These are phyloP conservation scores for Beauveria sp. DNA, from an alignment of 2,329 filamentous ascomycete species.

Conservation along the genomic window DNA sequence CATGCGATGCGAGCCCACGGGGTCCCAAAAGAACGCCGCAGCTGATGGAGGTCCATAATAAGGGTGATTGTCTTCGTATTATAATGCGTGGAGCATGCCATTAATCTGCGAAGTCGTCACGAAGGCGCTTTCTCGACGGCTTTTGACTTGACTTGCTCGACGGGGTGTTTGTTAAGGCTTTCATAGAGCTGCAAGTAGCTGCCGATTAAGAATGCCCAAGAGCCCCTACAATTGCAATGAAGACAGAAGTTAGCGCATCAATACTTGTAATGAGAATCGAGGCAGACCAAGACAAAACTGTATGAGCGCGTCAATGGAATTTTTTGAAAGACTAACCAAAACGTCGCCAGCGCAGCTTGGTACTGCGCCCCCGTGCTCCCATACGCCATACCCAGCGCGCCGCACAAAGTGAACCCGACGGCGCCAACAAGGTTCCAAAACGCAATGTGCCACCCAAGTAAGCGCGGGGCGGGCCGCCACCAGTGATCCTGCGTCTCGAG, in stretches of 20 bases:
- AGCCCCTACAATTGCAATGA: slow-evolving; percentile 20
- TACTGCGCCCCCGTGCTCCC: not conserved
- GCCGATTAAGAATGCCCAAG: slow-evolving; percentile 31
- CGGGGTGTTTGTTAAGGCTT: slow-evolving; percentile 19
- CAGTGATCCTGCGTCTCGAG: slow-evolving; percentile 58
- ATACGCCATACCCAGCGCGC: slow-evolving; percentile 38
- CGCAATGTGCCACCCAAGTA: slow-evolving; percentile 61
- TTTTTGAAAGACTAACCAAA: slow-evolving; percentile 26
- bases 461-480: slow-evolving; percentile 48
- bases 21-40: not conserved
- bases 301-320: not conserved
- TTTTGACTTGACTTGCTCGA: slow-evolving; percentile 7
- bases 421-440: slow-evolving; percentile 57
- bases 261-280: slow-evolving; percentile 30
- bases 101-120: not conserved
- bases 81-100: too few species aligned
- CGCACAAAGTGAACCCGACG: slow-evolving; percentile 51
- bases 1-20: not conserved
- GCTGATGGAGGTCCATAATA: not conserved
- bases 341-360: slow-evolving; percentile 19
- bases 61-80: too few species aligned
- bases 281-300: too few species aligned
- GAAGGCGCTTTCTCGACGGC: not conserved
- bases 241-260: slow-evolving; percentile 36
- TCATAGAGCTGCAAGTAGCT: slow-evolving; percentile 21